Base-by-base conservation (phyloP, 83 land plant genomes). In the Picea abies region DNA sequence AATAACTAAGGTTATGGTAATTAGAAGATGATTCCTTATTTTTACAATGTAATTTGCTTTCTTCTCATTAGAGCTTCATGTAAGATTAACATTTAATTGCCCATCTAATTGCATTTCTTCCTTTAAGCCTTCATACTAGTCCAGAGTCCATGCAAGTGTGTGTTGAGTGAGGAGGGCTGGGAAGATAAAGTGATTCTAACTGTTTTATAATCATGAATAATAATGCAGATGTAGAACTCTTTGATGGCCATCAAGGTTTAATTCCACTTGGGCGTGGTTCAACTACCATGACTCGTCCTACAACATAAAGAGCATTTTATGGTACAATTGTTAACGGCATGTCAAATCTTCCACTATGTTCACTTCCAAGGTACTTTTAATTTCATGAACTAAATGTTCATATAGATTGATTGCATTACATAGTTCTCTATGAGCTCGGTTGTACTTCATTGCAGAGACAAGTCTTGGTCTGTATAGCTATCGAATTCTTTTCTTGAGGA, bases 221-320 rank as follows among this genome's bases (percentile, higher is more conserved):
- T 49, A 7, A 15, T 79, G 87, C 81, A 71, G 90, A 82, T 75
- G 94, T 87, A 73, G 95, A 81, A 69, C 66, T 73, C 25, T 85
- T 65, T 58, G 68, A 32, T 32, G 87, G 78, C 49, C 85, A 80
- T 26, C 93, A 60, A 3, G 88, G 89, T 75, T 79, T 87, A 41
- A 35, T 85, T 67, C 89, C 89, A 20, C 86, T 82, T 32, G 98
- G 98, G 23, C 95, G 98, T n/a, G 96, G 98, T 35, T 82, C 89
- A 84, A 92, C 96, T 10, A 94, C 95, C 8, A 96, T 94, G 96
- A 96, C 98, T 52, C 85, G 93, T 23, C 98, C 98, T 37, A 96
- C 98, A 80, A 94, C 95, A 75, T 96, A 87, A 93, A 61, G 25
- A 72, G 4, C 23, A 32, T 20, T 72, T 41, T 72, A 72, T 7